Percentiles rank a stretch among this genome's conserved stretches.
phyloP scores from a whole-genome alignment of 2,329 filamentous ascomycete genomes.

The Arthrobotrys musiformis region DNA sequence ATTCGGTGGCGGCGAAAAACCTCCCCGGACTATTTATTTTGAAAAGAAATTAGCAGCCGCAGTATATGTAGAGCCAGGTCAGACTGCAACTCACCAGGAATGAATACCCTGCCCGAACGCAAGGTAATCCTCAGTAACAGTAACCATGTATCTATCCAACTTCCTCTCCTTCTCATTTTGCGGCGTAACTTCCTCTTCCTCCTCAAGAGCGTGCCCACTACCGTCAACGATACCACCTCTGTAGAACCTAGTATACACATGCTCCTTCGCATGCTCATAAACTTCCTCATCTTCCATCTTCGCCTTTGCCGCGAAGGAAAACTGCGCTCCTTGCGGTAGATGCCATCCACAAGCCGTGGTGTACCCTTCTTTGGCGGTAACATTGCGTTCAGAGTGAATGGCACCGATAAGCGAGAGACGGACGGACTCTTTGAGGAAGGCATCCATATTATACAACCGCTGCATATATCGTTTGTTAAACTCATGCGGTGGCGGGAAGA shows the following conservation, averaged over 20 bases:
- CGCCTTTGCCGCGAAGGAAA: constrained; percentile 19
- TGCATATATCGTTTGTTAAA: constrained; percentile 55
- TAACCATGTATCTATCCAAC: constrained; percentile 52
- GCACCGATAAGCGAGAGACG: constrained; percentile 33
- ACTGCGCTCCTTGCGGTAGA: constrained; percentile 28
- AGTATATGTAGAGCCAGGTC: not conserved
- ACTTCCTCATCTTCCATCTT: constrained; percentile 34
- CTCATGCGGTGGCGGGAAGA: constrained; percentile 51
- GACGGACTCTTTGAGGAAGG: constrained; percentile 48
- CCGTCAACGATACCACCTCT: constrained; percentile 22
- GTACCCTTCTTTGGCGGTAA: constrained; percentile 29
- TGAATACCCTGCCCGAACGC: constrained; percentile 43
- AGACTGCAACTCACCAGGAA: constrained; percentile 32
- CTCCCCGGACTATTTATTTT: constrained; percentile 33
- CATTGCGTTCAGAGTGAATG: constrained; percentile 35
- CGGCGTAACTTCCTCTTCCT: constrained; percentile 24
- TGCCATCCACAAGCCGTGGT: constrained; percentile 26
- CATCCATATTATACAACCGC: constrained; percentile 47
- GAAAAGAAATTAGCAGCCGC: not conserved
- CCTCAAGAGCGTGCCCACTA: not conserved
- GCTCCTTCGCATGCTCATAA: constrained; percentile 37
- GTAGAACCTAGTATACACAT: constrained; percentile 40
- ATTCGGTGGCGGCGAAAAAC: constrained; percentile 47
- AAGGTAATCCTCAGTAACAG: constrained; percentile 48
- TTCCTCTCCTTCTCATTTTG: constrained; percentile 42